Percentiles rank a stretch among this genome's conserved stretches.
These are phyloP conservation scores for Excoecaria agallocha DNA, from an alignment of 345 rosid genomes.

Conservation along the genomic window DNA sequence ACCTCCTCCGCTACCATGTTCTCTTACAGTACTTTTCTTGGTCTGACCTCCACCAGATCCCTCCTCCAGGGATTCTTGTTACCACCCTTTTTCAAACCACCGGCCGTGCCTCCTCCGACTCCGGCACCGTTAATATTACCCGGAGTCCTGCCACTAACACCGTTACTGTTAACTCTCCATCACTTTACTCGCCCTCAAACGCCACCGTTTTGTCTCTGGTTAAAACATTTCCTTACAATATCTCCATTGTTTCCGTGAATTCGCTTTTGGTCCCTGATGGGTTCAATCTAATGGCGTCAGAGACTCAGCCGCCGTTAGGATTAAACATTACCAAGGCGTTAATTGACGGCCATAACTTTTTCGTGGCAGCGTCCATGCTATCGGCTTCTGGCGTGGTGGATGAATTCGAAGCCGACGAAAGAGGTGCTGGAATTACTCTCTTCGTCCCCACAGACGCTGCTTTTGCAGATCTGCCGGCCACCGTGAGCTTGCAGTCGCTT, in stretches of 20 bases:
- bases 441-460: slow-evolving; percentile 82
- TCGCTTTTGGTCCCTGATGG: slow-evolving; percentile 65
- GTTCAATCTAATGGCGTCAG: slow-evolving; percentile 70
- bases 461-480: slow-evolving; percentile 65
- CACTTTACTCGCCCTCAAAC: slow-evolving; percentile 46
- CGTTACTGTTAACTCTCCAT: slow-evolving; percentile 50
- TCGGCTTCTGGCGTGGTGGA: slow-evolving; percentile 73
- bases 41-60: slow-evolving; percentile 57
- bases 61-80: slow-evolving; percentile 52
- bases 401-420: slow-evolving; percentile 75
- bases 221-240: slow-evolving; percentile 55
- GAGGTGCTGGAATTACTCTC: slow-evolving; percentile 85
- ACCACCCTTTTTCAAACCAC: slow-evolving; percentile 79
- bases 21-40: slow-evolving; percentile 72
- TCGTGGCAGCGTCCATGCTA: slow-evolving; percentile 76
- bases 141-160: slow-evolving; percentile 46
- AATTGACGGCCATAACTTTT: slow-evolving; percentile 77
- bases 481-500: slow-evolving; percentile 60
- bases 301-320: slow-evolving; percentile 54
- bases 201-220: slow-evolving; percentile 59
- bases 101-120: slow-evolving; percentile 59
- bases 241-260: slow-evolving; percentile 61
- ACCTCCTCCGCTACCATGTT: slow-evolving; percentile 86
- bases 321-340: slow-evolving; percentile 72
- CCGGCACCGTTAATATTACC: slow-evolving; percentile 74